Evolutionary conservation across 2,329 filamentous ascomycete genomes (phyloP).

Genomic region (Raffaelea arxii): DNA sequence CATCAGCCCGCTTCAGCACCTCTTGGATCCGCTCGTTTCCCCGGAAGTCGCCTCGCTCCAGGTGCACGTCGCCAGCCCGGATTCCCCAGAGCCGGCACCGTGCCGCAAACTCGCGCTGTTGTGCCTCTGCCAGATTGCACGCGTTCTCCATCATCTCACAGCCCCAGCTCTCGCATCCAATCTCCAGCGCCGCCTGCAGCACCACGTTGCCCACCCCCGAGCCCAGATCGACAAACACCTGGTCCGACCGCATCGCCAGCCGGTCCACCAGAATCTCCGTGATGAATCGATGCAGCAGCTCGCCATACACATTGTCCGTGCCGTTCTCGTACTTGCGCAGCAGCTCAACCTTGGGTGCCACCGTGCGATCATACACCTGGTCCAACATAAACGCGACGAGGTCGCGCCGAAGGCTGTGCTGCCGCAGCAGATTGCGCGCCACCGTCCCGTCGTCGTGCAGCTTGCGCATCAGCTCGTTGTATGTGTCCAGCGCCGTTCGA

Average conservation of each 20-base stretch:
- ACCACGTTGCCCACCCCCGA: slow-evolving; percentile 96
- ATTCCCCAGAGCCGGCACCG: slow-evolving; percentile 86
- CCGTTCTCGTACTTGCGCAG: slow-evolving; percentile 81
- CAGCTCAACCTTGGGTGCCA: slow-evolving; percentile 78
- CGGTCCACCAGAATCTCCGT: slow-evolving; percentile 69
- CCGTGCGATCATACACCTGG: slow-evolving; percentile 86
- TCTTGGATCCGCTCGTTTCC: slow-evolving; percentile 59
- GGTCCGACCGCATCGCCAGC: slow-evolving; percentile 66
- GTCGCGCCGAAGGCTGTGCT: slow-evolving; percentile 59
- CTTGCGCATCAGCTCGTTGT: slow-evolving; percentile 61
- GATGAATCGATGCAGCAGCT: slow-evolving; percentile 77
- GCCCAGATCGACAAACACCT: slow-evolving; percentile 88
- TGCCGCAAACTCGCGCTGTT: slow-evolving; percentile 74
- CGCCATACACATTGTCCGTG: slow-evolving; percentile 89
- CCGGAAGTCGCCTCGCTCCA: slow-evolving; percentile 79
- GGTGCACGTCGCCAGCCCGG: slow-evolving; percentile 63
- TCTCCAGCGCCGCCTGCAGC: slow-evolving; percentile 83
- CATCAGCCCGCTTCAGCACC: slow-evolving; percentile 74
- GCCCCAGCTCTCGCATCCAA: slow-evolving; percentile 90
- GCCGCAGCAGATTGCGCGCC: slow-evolving; percentile 57
- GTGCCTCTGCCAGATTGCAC: slow-evolving; percentile 68
- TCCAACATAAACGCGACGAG: slow-evolving; percentile 73
- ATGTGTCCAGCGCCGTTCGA: slow-evolving; percentile 60
- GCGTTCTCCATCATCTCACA: slow-evolving; percentile 95
- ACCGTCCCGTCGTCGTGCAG: slow-evolving; percentile 64